phyloP scores from a whole-genome alignment of 2,329 filamentous ascomycete genomes.

The Fusarium sp. region DNA sequence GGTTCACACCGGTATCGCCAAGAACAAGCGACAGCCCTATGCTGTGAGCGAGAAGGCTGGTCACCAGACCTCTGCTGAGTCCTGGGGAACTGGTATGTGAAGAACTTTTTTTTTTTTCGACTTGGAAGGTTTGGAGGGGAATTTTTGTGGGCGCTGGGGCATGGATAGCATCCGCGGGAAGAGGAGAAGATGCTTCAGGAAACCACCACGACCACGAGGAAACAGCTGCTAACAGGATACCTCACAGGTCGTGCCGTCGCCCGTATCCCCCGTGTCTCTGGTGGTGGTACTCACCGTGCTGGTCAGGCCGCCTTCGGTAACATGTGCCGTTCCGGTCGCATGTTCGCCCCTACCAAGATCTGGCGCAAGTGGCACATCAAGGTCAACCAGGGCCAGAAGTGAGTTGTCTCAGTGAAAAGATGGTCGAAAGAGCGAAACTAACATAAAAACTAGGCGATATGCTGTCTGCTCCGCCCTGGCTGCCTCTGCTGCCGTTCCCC shows the following conservation, averaged over 20 bases:
- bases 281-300: conserved; percentile 99
- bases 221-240: conserved; percentile 40
- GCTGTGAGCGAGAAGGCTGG: conserved; percentile 99
- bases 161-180: neutral
- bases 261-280: conserved; percentile 99
- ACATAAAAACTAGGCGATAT: conserved; percentile 77
- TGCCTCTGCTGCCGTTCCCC: conserved; percentile 93
- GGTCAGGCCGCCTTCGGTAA: conserved; percentile 99
- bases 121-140: conserved; percentile 18
- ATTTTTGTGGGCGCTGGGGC: conserved; percentile 32
- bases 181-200: neutral
- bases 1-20: conserved; percentile 98
- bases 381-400: conserved; percentile 99
- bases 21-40: conserved; percentile 99
- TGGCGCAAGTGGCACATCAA: conserved; percentile 99
- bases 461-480: conserved; percentile 97
- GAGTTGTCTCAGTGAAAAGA: conserved; percentile 51
- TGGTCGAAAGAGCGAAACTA: conserved; percentile 22
- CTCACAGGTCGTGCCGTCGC: conserved; percentile 92
- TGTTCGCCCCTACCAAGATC: conserved; percentile 99
- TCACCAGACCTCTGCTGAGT: conserved; percentile 99
- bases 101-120: conserved; percentile 18
- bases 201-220: conserved; percentile 1
- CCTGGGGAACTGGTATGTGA: conserved; percentile 96
- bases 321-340: conserved; percentile 99